These are phyloP conservation scores for Syzygium malaccense DNA, from an alignment of 441 rosid species.

Conservation along the genomic window DNA sequence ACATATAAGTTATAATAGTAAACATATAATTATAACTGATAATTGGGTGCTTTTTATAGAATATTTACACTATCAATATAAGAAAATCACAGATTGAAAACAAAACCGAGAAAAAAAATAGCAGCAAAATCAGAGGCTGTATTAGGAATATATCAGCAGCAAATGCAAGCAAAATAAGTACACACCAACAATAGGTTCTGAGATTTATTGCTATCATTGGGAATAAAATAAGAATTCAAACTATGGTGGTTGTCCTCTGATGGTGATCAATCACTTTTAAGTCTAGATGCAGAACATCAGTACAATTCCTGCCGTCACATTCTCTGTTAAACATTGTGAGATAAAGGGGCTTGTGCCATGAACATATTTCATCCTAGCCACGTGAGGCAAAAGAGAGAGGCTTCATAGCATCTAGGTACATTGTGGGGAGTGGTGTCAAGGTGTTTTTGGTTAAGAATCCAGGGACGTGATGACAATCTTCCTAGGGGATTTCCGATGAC, in stretches of 20 bases:
- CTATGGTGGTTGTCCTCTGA: background rate
- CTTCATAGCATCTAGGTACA: background rate
- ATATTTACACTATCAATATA: background rate
- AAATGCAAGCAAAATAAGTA: background rate
- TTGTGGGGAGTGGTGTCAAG: background rate
- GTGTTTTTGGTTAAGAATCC: background rate
- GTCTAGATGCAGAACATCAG: background rate
- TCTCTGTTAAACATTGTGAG: background rate
- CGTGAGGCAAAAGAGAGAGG: background rate
- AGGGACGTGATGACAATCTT: background rate
- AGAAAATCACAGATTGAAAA: background rate
- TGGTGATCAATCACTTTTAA: background rate
- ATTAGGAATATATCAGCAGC: background rate
- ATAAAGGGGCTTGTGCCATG: background rate
- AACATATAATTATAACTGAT: background rate
- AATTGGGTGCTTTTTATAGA: background rate
- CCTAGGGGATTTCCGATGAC: background rate
- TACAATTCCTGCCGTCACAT: background rate
- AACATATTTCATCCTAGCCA: background rate
- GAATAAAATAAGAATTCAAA: background rate
- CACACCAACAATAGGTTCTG: background rate
- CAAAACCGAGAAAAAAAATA: background rate
- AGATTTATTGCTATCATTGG: background rate
- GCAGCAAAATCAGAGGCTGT: background rate
- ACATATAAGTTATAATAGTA: background rate